Evolutionary conservation across 257 asterid genomes (phyloP), one percentile per base, ranked within the genome.

Genomic region (Cynanchum wilfordii): DNA sequence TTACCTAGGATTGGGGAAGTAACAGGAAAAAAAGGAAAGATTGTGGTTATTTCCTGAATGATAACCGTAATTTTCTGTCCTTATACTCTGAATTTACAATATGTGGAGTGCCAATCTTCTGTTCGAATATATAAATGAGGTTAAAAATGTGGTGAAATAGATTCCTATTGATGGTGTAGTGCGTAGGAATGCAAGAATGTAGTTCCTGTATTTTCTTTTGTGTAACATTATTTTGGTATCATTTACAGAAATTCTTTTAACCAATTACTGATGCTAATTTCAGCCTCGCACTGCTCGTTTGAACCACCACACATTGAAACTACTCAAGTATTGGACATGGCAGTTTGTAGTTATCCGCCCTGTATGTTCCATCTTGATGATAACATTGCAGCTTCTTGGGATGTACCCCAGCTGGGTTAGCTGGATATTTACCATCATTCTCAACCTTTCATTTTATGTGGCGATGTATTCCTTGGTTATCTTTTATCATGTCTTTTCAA

Each of bases 321-420:
- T 83, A 74, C 84, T 94, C 44, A 88, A 91, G 79, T 66, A 87
- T 67, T 91, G 94, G 96, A 91, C 96, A 2, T 91, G 95, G 99
- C 99, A 91, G 73, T 94, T 94, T 79, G 96, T 94, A 52, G 66
- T 86, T 62, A 76, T 90, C 82, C 97, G 97, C 49, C 99, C 99
- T 12, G 30, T 86, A 30, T 91, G 96, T 76, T 86, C 99, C 75
- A 69, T 88, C 75, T 87, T 88, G 88, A 88, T 88, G 90, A 80
- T 86, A 74, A 11, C 83, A 5, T 70, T 94, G 70, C 96, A 89
- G 74, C 70, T 87, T 68, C 80, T 89, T 38, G 96, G 93, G 76
- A 33, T 88, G 29, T 94, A 89, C 73, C 96, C 99, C 5, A 86
- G 82, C 76, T 91, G 97, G 97, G 83, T 94, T 79, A 83, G 89